Conservation (phyloP, 192 early-diverging fungal species). For the Mortierella hygrophila region DNA sequence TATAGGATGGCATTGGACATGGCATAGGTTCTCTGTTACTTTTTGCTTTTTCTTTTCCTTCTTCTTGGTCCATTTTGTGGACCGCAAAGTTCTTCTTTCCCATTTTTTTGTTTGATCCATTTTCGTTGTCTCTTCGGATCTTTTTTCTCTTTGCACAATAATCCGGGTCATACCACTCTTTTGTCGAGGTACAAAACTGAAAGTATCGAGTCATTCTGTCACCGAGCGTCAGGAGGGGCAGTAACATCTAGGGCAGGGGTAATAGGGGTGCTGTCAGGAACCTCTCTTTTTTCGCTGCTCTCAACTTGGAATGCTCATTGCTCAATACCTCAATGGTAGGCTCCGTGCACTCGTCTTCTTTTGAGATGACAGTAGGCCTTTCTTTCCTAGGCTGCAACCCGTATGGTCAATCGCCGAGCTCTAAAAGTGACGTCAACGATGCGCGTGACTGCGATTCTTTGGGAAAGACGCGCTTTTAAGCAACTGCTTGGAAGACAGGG, state of each 20-base stretch:
- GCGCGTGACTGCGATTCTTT: no score
- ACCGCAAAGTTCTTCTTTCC: neutral
- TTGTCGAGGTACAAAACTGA: neutral
- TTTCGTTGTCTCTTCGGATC: neutral
- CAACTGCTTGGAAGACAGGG: neutral
- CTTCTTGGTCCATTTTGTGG: neutral
- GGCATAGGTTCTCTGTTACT: no score
- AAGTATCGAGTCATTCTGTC: neutral
- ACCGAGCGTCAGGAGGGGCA: neutral
- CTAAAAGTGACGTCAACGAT: no score
- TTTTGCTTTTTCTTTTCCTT: neutral
- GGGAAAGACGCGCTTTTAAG: neutral
- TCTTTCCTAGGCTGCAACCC: no score
- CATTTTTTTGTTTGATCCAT: neutral
- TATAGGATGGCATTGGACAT: neutral
- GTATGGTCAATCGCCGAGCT: no score
- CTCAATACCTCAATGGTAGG: no score
- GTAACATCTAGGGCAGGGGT: neutral
- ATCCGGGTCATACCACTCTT: neutral
- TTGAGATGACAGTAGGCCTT: no score
- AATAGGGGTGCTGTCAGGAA: neutral
- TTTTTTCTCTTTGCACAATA: neutral
- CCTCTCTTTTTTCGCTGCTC: neutral
- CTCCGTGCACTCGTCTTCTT: no score
- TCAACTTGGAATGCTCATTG: neutral